phyloP scores from a whole-genome alignment of 1,284 basidiomycete genomes.

The Fistulinella staudtii region DNA sequence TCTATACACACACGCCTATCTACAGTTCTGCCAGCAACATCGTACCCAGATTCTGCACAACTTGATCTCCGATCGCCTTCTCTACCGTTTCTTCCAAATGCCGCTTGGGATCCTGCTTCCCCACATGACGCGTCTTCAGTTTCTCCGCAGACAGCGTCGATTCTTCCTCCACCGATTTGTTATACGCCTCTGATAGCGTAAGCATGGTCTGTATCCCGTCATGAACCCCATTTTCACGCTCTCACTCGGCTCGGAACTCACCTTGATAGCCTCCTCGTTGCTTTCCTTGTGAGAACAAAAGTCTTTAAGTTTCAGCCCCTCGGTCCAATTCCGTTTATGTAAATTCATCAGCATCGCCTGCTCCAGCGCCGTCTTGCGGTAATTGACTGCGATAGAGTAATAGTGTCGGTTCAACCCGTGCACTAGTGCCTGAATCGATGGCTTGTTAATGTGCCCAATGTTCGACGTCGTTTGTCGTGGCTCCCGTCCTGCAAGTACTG shows the following conservation, averaged over 20 bases:
- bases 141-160: constrained; percentile 87
- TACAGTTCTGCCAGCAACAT: constrained; percentile 90
- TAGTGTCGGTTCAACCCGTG: constrained; percentile 96
- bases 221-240: constrained; percentile 14
- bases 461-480: constrained; percentile 97
- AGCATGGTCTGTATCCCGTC: constrained; percentile 75
- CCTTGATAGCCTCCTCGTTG: constrained; percentile 92
- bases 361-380: constrained; percentile 94
- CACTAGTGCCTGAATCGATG: constrained; percentile 94
- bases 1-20: too few species aligned
- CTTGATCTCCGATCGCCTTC: constrained; percentile 93
- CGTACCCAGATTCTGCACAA: constrained; percentile 89
- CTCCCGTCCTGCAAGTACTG: constrained; percentile 87
- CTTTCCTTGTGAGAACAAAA: constrained; percentile 81
- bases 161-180: constrained; percentile 95
- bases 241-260: constrained; percentile 34
- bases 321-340: constrained; percentile 97
- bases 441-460: constrained; percentile 98
- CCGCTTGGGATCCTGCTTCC: constrained; percentile 96
- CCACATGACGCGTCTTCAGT: constrained; percentile 93
- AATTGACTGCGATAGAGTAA: constrained; percentile 95
- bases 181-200: constrained; percentile 85
- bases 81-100: constrained; percentile 97
- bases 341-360: constrained; percentile 98
- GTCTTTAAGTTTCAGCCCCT: constrained; percentile 87